phyloP scores from a whole-genome alignment of 768 basidiomycete genomes.

The Lentinus brumalis region DNA sequence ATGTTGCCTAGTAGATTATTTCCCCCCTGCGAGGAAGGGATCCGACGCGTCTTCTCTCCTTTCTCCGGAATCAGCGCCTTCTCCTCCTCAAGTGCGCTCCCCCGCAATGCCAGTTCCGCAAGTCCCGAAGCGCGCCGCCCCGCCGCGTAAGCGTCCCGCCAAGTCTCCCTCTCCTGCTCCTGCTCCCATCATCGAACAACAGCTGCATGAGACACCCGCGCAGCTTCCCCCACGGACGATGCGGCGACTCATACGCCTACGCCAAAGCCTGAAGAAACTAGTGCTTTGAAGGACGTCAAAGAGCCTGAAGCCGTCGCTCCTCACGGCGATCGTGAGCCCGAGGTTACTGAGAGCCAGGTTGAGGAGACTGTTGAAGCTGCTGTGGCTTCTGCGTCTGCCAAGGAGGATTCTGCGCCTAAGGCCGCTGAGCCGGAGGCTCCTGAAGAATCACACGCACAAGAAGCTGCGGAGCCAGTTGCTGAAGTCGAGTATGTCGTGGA shows the following conservation, averaged over 20 bases:
- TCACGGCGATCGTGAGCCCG: constrained; percentile 20
- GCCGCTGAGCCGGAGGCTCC: neutral
- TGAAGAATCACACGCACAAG: neutral
- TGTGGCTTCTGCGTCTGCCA: neutral
- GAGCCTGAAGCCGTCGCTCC: constrained; percentile 13
- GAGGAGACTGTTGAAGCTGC: constrained; percentile 11
- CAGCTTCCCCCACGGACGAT: constrained; percentile 14
- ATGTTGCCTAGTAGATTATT: constrained; percentile 20
- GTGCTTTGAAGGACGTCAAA: neutral
- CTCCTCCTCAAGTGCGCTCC: constrained; percentile 37
- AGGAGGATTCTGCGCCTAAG: neutral
- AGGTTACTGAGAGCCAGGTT: constrained; percentile 9
- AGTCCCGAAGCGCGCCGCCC: constrained; percentile 71
- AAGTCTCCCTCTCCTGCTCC: constrained; percentile 49
- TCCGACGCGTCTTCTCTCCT: constrained; percentile 20
- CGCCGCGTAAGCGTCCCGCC: constrained; percentile 66
- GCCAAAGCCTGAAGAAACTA: constrained; percentile 9
- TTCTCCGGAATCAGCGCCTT: constrained; percentile 24
- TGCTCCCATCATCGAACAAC: constrained; percentile 13
- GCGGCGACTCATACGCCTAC: neutral
- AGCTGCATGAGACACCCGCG: constrained; percentile 28
- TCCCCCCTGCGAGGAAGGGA: constrained; percentile 15
- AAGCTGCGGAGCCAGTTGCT: neutral
- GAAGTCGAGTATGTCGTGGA: neutral
- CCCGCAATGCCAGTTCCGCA: constrained; percentile 74